These are phyloP conservation scores for Mycosphaerella sp. DNA, from an alignment of 2,329 filamentous ascomycete species.

Conservation along the genomic window DNA sequence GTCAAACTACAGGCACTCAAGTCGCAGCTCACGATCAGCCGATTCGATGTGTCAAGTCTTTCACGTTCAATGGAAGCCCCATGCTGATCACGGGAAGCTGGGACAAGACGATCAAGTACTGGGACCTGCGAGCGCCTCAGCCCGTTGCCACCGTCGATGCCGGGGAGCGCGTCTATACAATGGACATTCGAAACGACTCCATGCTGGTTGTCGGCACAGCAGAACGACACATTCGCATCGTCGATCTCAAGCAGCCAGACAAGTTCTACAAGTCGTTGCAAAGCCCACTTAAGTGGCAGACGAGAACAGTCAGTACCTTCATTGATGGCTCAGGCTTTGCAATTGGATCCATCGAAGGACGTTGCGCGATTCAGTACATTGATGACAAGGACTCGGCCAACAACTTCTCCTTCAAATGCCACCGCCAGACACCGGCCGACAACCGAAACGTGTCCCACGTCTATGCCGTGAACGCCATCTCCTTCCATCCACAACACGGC, in stretches of 20 bases:
- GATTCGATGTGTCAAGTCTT: conserved; percentile 66
- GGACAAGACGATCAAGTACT: conserved; percentile 89
- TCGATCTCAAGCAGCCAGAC: conserved; percentile 80
- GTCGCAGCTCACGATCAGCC: conserved; percentile 80
- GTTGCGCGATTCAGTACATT: conserved; percentile 96
- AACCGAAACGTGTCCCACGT: conserved; percentile 71
- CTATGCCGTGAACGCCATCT: conserved; percentile 93
- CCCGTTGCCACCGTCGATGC: conserved; percentile 60
- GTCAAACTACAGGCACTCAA: conserved; percentile 45
- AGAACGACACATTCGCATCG: conserved; percentile 91
- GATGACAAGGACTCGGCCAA: conserved; percentile 79
- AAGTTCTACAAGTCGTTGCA: conserved; percentile 96
- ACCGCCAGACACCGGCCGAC: conserved; percentile 67
- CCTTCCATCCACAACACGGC: conserved; percentile 91
- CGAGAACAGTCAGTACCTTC: conserved; percentile 90
- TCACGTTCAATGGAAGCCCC: conserved; percentile 55
- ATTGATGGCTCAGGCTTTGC: conserved; percentile 86
- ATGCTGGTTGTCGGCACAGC: conserved; percentile 88
- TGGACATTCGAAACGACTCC: conserved; percentile 71
- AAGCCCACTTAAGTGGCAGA: conserved; percentile 98
- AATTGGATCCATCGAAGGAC: conserved; percentile 91
- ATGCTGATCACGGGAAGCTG: conserved; percentile 90
- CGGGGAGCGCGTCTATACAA: conserved; percentile 78
- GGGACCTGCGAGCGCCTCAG: conserved; percentile 65
- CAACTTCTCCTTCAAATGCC: conserved; percentile 99